Percentiles rank a stretch among this genome's conserved stretches.
Evolutionary conservation across 2,329 filamentous ascomycete species (phyloP).

Genomic region (Orbilia oligospora): DNA sequence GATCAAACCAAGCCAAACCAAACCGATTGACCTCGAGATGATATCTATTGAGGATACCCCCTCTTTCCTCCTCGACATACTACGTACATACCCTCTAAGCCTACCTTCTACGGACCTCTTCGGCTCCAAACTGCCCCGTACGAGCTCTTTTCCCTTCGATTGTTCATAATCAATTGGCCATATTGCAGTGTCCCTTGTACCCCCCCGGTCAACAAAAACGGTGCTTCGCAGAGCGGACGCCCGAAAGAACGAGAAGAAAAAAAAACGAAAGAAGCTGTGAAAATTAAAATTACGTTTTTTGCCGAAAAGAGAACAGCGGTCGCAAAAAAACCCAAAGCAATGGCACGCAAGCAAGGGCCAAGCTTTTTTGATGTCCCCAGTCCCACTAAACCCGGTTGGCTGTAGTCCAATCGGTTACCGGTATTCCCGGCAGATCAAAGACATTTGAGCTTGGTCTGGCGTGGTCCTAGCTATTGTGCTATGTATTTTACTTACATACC

Average conservation of each 20-base stretch:
- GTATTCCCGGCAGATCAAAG: conserved; percentile 9
- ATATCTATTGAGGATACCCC: not conserved
- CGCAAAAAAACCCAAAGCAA: not conserved
- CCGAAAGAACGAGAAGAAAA: conserved; percentile 17
- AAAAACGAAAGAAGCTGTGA: conserved; percentile 11
- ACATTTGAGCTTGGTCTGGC: not conserved
- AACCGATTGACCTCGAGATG: conserved; percentile 20
- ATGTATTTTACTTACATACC: too few species aligned
- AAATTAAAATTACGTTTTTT: conserved; percentile 19
- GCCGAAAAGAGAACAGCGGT: not conserved
- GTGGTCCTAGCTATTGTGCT: too few species aligned
- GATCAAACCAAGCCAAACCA: not conserved
- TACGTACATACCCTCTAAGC: too few species aligned
- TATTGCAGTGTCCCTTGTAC: not conserved
- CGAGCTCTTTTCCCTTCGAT: not conserved
- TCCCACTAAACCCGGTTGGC: conserved; percentile 12
- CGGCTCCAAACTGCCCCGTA: conserved; percentile 21
- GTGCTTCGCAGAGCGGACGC: conserved; percentile 49
- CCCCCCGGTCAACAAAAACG: conserved; percentile 29
- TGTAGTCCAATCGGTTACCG: conserved; percentile 44
- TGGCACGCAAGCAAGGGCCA: not conserved
- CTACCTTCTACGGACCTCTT: conserved; percentile 3
- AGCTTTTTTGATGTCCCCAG: conserved; percentile 23
- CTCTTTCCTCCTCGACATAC: conserved; percentile 20
- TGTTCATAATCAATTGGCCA: not conserved